These are phyloP conservation scores for Catharanthus roseus DNA, from an alignment of 257 asterid species.

Conservation along the genomic window DNA sequence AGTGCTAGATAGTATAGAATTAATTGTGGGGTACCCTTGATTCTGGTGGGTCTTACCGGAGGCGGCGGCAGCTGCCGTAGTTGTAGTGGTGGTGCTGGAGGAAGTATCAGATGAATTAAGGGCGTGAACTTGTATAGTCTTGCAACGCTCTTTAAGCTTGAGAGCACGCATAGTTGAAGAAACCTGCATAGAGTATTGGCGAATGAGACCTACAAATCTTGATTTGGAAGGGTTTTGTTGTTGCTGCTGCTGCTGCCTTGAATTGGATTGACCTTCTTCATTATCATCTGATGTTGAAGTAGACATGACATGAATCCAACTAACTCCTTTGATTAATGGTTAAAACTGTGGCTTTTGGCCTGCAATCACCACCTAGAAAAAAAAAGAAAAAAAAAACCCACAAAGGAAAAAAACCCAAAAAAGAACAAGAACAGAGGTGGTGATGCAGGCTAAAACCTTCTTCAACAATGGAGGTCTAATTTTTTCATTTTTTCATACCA, in stretches of 20 bases:
- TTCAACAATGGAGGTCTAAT: constrained; percentile 16
- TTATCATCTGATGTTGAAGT: constrained; percentile 31
- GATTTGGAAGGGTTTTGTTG: constrained; percentile 26
- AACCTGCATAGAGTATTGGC: constrained; percentile 27
- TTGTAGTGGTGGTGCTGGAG: constrained; percentile 13
- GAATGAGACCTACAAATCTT: constrained; percentile 45
- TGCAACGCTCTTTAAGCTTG: constrained; percentile 50
- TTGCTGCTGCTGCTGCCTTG: too few relatives aligned
- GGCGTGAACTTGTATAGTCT: constrained; percentile 52
- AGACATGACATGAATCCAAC: constrained; percentile 38
- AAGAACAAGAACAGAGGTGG: constrained; percentile 1
- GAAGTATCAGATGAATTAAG: constrained; percentile 28
- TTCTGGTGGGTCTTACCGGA: constrained; percentile 12
- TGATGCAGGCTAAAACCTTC: constrained; percentile 15
- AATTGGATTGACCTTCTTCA: constrained; percentile 25
- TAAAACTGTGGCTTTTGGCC: constrained; percentile 6
- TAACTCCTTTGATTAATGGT: background rate
- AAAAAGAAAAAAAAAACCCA: too few relatives aligned
- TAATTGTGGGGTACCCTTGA: constrained; percentile 33
- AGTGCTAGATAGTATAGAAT: constrained; percentile 35
- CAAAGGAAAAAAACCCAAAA: too few relatives aligned
- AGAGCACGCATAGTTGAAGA: constrained; percentile 34
- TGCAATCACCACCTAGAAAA: constrained; percentile 24
- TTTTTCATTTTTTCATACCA: constrained; percentile 6
- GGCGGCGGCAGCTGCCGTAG: background rate